phyloP scores from a whole-genome alignment of 805 yeast genomes.

The Saturnispora hagleri region DNA sequence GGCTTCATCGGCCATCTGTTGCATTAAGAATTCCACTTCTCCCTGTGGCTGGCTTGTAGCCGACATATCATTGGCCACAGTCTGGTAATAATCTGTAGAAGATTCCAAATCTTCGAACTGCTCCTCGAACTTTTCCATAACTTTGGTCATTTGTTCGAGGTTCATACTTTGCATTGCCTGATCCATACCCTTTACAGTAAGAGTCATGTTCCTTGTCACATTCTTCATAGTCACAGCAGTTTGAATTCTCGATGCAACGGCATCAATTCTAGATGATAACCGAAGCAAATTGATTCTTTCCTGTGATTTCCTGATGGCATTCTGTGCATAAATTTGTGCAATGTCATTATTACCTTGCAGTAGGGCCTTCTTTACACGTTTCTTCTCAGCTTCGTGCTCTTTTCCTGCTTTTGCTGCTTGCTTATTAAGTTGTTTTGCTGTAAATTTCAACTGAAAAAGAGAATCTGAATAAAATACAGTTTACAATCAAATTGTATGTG shows the following conservation, averaged over 20 bases:
- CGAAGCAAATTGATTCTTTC: slow-evolving; percentile 76
- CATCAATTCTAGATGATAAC: slow-evolving; percentile 84
- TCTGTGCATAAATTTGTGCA: slow-evolving; percentile 89
- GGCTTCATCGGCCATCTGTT: slow-evolving; percentile 93
- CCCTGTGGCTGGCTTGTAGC: slow-evolving; percentile 91
- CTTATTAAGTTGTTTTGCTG: slow-evolving; percentile 84
- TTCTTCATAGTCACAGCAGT: slow-evolving; percentile 97
- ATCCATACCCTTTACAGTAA: slow-evolving; percentile 93
- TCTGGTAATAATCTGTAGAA: slow-evolving; percentile 84
- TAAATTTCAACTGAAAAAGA: slow-evolving; percentile 65
- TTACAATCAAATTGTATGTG: neutral
- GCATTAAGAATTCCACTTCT: slow-evolving; percentile 84
- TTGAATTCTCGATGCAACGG: slow-evolving; percentile 91
- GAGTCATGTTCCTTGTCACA: slow-evolving; percentile 89
- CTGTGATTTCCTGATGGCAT: slow-evolving; percentile 85
- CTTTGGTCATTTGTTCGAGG: slow-evolving; percentile 80
- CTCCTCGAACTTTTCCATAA: slow-evolving; percentile 94
- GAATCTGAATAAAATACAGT: slow-evolving; percentile 33
- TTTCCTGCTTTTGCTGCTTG: slow-evolving; percentile 88
- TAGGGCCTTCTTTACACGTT: slow-evolving; percentile 83
- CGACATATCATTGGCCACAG: slow-evolving; percentile 78
- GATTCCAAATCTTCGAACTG: slow-evolving; percentile 97
- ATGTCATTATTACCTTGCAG: slow-evolving; percentile 82
- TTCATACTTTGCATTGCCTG: slow-evolving; percentile 93
- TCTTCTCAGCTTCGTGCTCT: slow-evolving; percentile 81